Evolutionary conservation across 495 filamentous ascomycete species (phyloP), one percentile per base, ranked within the genome.

Genomic region (Lasiosphaeria miniovina): DNA sequence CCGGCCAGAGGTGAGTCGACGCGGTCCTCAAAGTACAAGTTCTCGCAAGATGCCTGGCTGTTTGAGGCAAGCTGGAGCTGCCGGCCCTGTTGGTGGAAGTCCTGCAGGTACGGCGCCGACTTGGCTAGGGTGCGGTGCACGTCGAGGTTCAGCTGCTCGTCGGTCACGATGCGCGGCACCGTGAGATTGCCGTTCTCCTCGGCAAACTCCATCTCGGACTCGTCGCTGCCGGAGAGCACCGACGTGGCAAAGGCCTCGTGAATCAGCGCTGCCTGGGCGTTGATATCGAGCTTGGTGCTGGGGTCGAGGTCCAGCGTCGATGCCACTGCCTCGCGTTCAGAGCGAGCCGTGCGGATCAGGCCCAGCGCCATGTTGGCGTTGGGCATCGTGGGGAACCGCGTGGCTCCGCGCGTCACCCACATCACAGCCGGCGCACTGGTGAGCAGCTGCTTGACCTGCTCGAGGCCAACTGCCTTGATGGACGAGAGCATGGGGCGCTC

Each of bases 401-500:
- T 72, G n/a, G 74, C 74, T 14, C 76, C 74, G 17, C 66, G 69
- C 34, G 75, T 77, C 11, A 77, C 71, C 75, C 75, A 77, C 38
- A 78, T 33, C 17, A 79, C 53, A 3, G 75, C 74, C 0, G 62
- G 57, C 0, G 74, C 61, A 17, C n/a, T 52, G 15, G 70, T 72
- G 36, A 84, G 62, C 1, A 78, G 68, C 6, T 67, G 65, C 32
- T 74, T 66, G 38, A 84, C 58, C 40, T 71, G 59, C 34, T 67
- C 61, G 31, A 80, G 68, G 15, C 68, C 59, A 4, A 43, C 9
- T 8, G 66, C 49, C 38, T 55, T 52, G 36, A 69, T 53, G 60
- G 73, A 40, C 58, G 65, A 55, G 43, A 76, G 50, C 35, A 74
- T 31, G 4, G 71, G 60, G 32, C 51, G 59, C 11, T 66, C 58